phyloP scores from a whole-genome alignment of 768 basidiomycete genomes.

The Suillus discolor region DNA sequence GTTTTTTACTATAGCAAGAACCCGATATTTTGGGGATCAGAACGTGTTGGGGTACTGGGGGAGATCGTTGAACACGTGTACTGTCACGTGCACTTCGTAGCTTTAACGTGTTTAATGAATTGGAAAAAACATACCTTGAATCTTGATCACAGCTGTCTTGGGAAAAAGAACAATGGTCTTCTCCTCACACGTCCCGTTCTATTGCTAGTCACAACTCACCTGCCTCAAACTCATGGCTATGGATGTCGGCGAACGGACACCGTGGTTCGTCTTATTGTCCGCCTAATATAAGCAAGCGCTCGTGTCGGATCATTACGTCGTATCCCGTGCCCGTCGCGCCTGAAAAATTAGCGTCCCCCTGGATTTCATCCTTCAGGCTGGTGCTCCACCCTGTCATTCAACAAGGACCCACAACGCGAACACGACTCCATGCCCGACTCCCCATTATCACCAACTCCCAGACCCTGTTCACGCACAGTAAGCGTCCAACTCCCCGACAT shows the following conservation, averaged over 20 bases:
- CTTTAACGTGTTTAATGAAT: neutral
- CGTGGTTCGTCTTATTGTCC: neutral
- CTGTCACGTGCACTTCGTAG: neutral
- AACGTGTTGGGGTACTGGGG: too few relatives aligned
- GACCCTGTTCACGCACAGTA: slow-evolving; percentile 10
- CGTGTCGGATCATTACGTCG: slow-evolving; percentile 1
- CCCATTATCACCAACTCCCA: neutral
- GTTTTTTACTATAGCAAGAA: too few relatives aligned
- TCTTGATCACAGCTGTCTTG: neutral
- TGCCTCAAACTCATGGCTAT: neutral
- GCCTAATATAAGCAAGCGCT: neutral
- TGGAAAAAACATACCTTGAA: neutral
- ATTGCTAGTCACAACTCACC: neutral
- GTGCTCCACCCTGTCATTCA: too few relatives aligned
- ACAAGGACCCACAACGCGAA: neutral
- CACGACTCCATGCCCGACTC: neutral
- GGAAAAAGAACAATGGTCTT: neutral
- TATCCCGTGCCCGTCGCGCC: neutral
- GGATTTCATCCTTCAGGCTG: neutral
- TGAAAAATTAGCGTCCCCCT: neutral
- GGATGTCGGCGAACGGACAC: neutral
- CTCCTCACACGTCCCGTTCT: too few relatives aligned
- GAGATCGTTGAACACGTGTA: neutral
- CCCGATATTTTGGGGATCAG: too few relatives aligned
- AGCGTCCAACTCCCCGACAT: slow-evolving; percentile 36